Base-by-base conservation (phyloP, 345 rosid species). In the Gossypium ekmanianum region DNA sequence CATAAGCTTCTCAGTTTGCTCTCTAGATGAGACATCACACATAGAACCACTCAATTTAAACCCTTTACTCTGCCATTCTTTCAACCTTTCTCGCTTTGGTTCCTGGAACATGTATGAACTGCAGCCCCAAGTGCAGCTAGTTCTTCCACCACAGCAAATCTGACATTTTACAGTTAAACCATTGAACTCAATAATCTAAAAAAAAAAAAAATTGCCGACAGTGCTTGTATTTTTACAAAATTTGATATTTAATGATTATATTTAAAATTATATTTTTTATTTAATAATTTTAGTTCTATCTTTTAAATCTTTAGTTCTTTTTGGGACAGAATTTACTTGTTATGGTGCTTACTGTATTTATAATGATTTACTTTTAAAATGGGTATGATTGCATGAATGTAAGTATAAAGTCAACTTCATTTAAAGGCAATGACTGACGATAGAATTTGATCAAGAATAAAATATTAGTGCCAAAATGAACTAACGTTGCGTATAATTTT, bases 101-200 rank as follows among this genome's bases (percentile, higher is more conserved):
- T 80, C 74, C 91, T 71, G 3, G 92, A 88, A 79, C 97, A 93
- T 13, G 92, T 91, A 71, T 90, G 88, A n/a, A 91, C 90, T 20
- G 61, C 71, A 1, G 93, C 90, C 18, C 98, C 97, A n/a, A 91
- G 80, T 51, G 80, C 87, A 9, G 87, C 87, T 5, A 91, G 82
- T 81, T 91, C 93, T 78, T 86, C 94, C 52, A 93, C 93, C 12
- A 83, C 68, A 7, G 91, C 97, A 81, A 73, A 72, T 79, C 97
- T 88, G 45, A 45, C 17, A 73, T 17, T 3, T 18, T 47, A 61
- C 16, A n/a, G 9, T 52, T 20, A 71, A 34, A 54, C 8, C 6
- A 51, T 5, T 7, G 4, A 9, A 17, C 14, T 12, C n/a, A 6
- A 67, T 22, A 8, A 20, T 59, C 39, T 59, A 9, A 3, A 24